Percentiles rank a stretch among this genome's conserved stretches.
phyloP scores from a whole-genome alignment of 805 yeast species.

The Zygotorulaspora sp. region DNA sequence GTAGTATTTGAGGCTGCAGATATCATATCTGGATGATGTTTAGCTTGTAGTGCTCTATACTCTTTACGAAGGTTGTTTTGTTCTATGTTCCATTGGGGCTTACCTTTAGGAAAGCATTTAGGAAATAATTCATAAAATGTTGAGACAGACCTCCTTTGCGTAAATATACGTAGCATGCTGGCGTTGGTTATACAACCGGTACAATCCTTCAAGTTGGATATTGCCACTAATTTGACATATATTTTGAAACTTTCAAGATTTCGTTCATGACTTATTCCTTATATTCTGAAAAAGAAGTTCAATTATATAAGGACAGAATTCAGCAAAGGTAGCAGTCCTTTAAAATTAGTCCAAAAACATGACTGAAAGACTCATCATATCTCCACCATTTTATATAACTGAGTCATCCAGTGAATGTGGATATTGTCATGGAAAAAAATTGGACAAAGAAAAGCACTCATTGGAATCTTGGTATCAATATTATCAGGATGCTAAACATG shows the following conservation, averaged over 20 bases:
- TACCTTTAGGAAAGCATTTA: conserved; percentile 58
- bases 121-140: conserved; percentile 69
- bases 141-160: conserved; percentile 13
- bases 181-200: too few relatives aligned
- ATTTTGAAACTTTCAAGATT: too few relatives aligned
- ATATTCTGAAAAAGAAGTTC: too few relatives aligned
- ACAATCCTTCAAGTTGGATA: too few relatives aligned
- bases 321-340: too few relatives aligned
- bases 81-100: conserved; percentile 66
- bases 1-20: conserved; percentile 6
- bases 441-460: conserved; percentile 39
- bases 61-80: conserved; percentile 59
- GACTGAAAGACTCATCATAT: conserved; percentile 35
- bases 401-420: conserved; percentile 53
- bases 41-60: conserved; percentile 65
- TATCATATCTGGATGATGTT: conserved; percentile 74
- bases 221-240: too few relatives aligned
- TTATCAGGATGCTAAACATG: conserved; percentile 8
- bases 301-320: too few relatives aligned
- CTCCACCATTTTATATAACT: conserved; percentile 43
- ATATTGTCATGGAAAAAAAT: conserved; percentile 57
- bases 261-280: too few relatives aligned
- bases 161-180: conserved; percentile 7
- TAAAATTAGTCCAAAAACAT: too few relatives aligned
- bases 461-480: conserved; percentile 36